A percentile compares a stretch with the other conserved stretches of the same genome.
phyloP scores from a whole-genome alignment of 2,329 filamentous ascomycete genomes.

The Trichoderma polysporum region DNA sequence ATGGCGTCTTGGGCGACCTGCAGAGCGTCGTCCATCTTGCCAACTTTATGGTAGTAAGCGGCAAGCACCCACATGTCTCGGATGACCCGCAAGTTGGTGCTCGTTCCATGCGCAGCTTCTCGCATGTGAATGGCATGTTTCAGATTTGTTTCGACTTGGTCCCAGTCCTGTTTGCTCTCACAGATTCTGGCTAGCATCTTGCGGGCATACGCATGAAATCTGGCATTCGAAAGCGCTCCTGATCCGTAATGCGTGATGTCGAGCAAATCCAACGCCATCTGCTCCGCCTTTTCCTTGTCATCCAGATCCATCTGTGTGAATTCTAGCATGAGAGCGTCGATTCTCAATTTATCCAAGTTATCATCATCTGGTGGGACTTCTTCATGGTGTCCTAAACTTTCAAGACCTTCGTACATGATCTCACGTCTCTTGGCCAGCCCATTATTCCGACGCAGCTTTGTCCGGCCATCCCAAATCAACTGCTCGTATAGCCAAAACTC shows the following conservation, averaged over 20 bases:
- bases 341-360: constrained; percentile 31
- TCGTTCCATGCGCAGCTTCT: constrained; percentile 37
- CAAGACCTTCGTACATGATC: constrained; percentile 35
- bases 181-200: constrained; percentile 40
- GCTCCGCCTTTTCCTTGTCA: constrained; percentile 34
- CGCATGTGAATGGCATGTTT: constrained; percentile 35
- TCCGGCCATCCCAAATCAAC: constrained; percentile 41
- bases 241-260: constrained; percentile 28
- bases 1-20: constrained; percentile 35
- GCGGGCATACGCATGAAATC: constrained; percentile 41
- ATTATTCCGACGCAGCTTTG: constrained; percentile 35
- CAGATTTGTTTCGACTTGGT: constrained; percentile 35
- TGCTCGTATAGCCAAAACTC: constrained; percentile 42
- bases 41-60: constrained; percentile 34
- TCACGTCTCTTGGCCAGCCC: constrained; percentile 31
- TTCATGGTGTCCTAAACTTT: constrained; percentile 26
- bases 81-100: constrained; percentile 38
- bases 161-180: constrained; percentile 35
- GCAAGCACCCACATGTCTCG: constrained; percentile 42
- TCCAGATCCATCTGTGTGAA: constrained; percentile 42
- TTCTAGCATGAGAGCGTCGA: constrained; percentile 37
- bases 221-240: constrained; percentile 31
- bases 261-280: constrained; percentile 33
- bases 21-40: constrained; percentile 30
- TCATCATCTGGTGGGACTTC: constrained; percentile 17